Evolutionary conservation across 495 filamentous ascomycete genomes (phyloP), one percentile per base, ranked within the genome.

Genomic region (Oleoguttula mirabilis): DNA sequence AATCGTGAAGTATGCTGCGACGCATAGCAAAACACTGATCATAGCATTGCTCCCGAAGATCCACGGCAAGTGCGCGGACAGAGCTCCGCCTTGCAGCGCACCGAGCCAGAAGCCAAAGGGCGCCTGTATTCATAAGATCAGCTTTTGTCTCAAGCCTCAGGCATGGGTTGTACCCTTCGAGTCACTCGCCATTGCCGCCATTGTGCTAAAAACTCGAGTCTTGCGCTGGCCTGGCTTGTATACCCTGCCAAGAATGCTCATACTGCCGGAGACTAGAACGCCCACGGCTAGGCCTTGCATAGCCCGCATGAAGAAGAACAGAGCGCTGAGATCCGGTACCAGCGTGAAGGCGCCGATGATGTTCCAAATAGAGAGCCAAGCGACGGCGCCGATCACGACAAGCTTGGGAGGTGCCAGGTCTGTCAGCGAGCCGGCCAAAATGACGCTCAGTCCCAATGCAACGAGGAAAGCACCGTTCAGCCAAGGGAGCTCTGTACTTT

Each of bases 351-450:
- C 62, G 0, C 62, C 61, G 1, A 71, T 55, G 7, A 58, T 41
- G 21, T 68, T 67, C 67, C 67, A 71, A 1, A 58, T 45, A 0
- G 59, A 60, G 7, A 65, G 52, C 66, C 66, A 69, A 6, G 48
- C 47, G 40, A 70, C 67, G 0, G 68, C 67, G 3, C 60, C 58
- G 1, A 70, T 58, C 54, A 70, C 64, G 10, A 70, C 46, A 12
- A 48, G 49, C 27, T 60, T 61, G 0, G 67, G 66, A 2, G 66
- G 57, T 0, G 54, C 58, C 2, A 71, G 48, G 33, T 71, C 68
- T 1, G 56, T 61, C 21, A 71, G 33, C 4, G 64, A 64, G 0
- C 67, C 67, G 1, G 66, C 61, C 0, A 68, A 51, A 2, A 70
- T 57, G 5, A 71, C 66, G 0, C 66, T 68, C 0, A 71, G 41